These are phyloP conservation scores for Rhodotorula taiwanensis DNA, from an alignment of 768 basidiomycete species.

Conservation along the genomic window DNA sequence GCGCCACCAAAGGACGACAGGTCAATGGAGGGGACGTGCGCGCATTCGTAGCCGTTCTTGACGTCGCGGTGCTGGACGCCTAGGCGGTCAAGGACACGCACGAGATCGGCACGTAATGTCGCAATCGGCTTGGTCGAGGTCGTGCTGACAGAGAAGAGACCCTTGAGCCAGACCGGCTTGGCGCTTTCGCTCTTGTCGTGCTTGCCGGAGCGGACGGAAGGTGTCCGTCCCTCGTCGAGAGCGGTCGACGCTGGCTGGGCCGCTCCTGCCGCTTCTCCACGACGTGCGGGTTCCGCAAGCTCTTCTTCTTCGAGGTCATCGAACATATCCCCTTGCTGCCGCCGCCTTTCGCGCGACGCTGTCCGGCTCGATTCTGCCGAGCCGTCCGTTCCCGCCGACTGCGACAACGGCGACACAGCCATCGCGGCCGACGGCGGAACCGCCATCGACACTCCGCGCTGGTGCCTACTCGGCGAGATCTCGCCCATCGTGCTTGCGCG, in stretches of 20 bases:
- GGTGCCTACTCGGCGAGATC: conserved; percentile 26
- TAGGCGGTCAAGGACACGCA: conserved; percentile 81
- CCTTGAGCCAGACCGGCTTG: conserved; percentile 93
- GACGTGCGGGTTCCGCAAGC: conserved; percentile 3
- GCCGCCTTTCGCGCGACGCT: too few species aligned
- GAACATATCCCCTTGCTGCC: conserved; percentile 14
- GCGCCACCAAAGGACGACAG: conserved; percentile 56
- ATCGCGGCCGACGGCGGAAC: neutral
- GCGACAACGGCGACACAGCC: neutral
- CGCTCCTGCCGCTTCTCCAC: too few species aligned
- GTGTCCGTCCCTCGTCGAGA: conserved; percentile 9
- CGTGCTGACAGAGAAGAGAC: conserved; percentile 91
- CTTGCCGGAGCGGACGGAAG: conserved; percentile 1
- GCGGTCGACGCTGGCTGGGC: neutral
- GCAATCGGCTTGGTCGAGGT: conserved; percentile 82
- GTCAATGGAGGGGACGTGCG: conserved; percentile 90
- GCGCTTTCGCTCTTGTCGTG: conserved; percentile 58
- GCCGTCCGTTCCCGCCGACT: neutral
- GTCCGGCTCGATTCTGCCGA: too few species aligned
- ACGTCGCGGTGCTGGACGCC: conserved; percentile 89
- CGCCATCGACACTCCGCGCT: conserved; percentile 24
- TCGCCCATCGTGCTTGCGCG: conserved; percentile 32
- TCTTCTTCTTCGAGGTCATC: conserved; percentile 30
- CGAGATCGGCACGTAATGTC: conserved; percentile 74
- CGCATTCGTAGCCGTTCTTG: conserved; percentile 89